phyloP scores from a whole-genome alignment of 371 early-diverging fungal genomes.

The Rhizopus delemar region DNA sequence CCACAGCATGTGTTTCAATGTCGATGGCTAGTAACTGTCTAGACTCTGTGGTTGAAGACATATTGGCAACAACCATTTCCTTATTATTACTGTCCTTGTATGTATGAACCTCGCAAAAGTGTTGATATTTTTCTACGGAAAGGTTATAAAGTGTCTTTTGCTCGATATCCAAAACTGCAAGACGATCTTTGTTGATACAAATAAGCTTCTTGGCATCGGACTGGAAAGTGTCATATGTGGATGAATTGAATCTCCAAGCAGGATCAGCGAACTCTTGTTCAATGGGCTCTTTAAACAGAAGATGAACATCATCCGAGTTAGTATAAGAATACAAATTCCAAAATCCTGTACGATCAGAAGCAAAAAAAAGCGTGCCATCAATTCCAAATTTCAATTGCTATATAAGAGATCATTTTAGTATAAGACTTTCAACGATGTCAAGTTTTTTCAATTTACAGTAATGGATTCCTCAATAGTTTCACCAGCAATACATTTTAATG shows the following conservation, averaged over 20 bases:
- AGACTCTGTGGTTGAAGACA: constrained; percentile 31
- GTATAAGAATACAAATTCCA: constrained; percentile 68
- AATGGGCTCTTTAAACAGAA: constrained; percentile 51
- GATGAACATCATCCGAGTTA: constrained; percentile 25
- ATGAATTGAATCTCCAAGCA: constrained; percentile 40
- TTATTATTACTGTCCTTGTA: constrained; percentile 31
- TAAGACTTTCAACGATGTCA: background rate
- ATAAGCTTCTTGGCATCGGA: constrained; percentile 47
- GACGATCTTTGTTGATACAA: constrained; percentile 38
- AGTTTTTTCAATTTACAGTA: constrained; percentile 29
- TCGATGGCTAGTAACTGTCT: constrained; percentile 28
- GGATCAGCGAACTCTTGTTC: constrained; percentile 63
- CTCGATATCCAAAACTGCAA: constrained; percentile 54
- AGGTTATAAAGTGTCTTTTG: constrained; percentile 46
- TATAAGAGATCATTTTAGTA: background rate
- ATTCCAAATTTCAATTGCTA: constrained; percentile 66
- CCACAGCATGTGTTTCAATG: constrained; percentile 3
- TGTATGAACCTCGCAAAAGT: constrained; percentile 37
- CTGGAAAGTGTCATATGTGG: constrained; percentile 44
- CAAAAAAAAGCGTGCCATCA: constrained; percentile 63
- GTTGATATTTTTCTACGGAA: constrained; percentile 29
- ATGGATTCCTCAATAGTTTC: constrained; percentile 55
- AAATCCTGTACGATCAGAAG: constrained; percentile 69
- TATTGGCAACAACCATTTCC: constrained; percentile 35
- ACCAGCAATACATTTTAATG: constrained; percentile 45